Conservation (phyloP, 2,329 filamentous ascomycete species). For the Colletotrichum paranaense region DNA sequence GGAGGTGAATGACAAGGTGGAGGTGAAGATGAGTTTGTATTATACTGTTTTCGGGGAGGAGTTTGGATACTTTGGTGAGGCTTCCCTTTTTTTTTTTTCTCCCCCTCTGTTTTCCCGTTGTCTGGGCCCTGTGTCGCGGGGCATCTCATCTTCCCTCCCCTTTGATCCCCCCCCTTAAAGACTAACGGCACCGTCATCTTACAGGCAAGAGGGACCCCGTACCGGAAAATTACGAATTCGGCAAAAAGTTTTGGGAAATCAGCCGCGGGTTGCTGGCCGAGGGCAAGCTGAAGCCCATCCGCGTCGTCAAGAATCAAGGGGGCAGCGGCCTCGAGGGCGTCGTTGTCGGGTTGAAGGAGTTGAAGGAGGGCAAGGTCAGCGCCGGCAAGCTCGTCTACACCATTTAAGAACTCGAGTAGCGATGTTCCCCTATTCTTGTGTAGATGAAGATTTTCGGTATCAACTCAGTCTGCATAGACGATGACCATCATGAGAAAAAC, state of each 20-base stretch:
- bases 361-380: slow-evolving; percentile 48
- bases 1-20: slow-evolving; percentile 53
- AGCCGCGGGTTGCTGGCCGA: slow-evolving; percentile 44
- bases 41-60: slow-evolving; percentile 51
- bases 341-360: slow-evolving; percentile 45
- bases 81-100: too few relatives aligned
- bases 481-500: neutral
- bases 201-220: slow-evolving; percentile 22
- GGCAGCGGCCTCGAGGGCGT: slow-evolving; percentile 47
- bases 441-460: neutral
- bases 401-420: neutral
- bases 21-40: slow-evolving; percentile 45
- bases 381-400: slow-evolving; percentile 57
- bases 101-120: neutral
- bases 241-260: slow-evolving; percentile 48
- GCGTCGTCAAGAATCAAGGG: slow-evolving; percentile 43
- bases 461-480: neutral
- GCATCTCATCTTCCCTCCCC: neutral
- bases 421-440: neutral
- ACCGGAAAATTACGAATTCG: slow-evolving; percentile 46
- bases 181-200: neutral
- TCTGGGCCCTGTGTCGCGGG: too few relatives aligned
- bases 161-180: too few relatives aligned
- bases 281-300: slow-evolving; percentile 48
- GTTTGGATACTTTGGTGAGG: slow-evolving; percentile 39